Evolutionary conservation across 1,284 basidiomycete genomes (phyloP), one percentile per base, ranked within the genome.

Genomic region (Ustilago lituana): DNA sequence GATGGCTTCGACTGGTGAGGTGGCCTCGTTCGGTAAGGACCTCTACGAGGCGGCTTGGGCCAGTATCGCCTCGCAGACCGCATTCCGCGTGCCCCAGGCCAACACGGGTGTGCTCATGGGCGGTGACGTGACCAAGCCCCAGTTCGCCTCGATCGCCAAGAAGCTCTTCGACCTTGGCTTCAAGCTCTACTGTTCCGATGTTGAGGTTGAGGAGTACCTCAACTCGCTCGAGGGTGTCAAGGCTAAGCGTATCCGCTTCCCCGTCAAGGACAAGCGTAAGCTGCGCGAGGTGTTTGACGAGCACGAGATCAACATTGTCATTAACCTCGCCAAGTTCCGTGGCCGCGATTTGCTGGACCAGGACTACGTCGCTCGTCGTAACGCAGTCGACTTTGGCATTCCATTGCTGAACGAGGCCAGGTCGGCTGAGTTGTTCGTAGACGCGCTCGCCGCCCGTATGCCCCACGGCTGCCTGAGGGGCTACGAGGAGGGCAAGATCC

Each of bases 1-100:
- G 86, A 98, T 98, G 96, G 94, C 95, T 0, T 94, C 92, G 77
- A 98, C 96, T 6, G 96, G 95, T 53, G 95, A 98, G 84, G 93
- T 98, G 19, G 96, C 96, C n/a, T 90, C 91, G 70, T 98, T 98
- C 82, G 96, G 95, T 41, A 88, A 89, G 80, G 91, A 97, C 81
- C 86, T 98, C 36, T 89, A 94, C 79, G 96, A 98, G 83, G 96
- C 95, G 10, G 98, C 97, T 84, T 98, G 94, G 95, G 89, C 92
- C 8, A 89, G 91, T 9, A 86, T 94, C 32, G 88, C 91, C 49
- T 92, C 90, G 71, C 93, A 91, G 8, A 95, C 92, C 4, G 93
- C 92, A 8, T 96, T 96, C 87, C 93, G 91, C 82, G 85, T 92
- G 48, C 93, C 94, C 17, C 86, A 86, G 48, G 86, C 88, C n/a